These are phyloP conservation scores for Amniculicola lignicola DNA, from an alignment of 495 filamentous ascomycete genomes.

Conservation along the genomic window DNA sequence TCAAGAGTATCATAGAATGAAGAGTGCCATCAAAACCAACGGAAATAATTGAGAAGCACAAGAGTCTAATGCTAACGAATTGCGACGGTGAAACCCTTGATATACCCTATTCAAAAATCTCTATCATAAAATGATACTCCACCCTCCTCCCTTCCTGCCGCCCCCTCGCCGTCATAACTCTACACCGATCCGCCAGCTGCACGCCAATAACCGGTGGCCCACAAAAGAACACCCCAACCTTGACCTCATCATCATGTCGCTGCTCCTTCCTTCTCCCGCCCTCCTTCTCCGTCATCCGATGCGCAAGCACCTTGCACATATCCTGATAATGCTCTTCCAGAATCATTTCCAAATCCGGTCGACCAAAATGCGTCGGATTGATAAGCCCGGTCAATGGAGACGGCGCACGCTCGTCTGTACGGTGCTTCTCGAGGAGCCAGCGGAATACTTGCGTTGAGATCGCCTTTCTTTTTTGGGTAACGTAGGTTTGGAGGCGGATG, in stretches of 20 bases:
- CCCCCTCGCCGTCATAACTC: constrained; percentile 46
- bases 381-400: constrained; percentile 43
- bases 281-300: not conserved
- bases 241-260: constrained; percentile 13
- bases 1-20: no score
- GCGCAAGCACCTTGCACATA: constrained; percentile 15
- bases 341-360: constrained; percentile 27
- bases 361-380: constrained; percentile 42
- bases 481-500: constrained; percentile 43
- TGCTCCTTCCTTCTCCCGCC: not conserved
- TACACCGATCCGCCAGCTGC: constrained; percentile 31
- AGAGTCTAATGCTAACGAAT: no score
- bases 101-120: constrained; percentile 54
- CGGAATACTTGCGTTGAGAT: constrained; percentile 44
- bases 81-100: no score
- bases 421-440: constrained; percentile 42
- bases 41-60: no score
- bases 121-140: constrained; percentile 48
- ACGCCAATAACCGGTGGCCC: constrained; percentile 31
- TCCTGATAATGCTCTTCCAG: constrained; percentile 34
- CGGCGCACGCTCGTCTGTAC: constrained; percentile 38
- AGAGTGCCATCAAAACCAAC: no score
- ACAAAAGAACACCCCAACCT: constrained; percentile 33
- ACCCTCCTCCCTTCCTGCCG: constrained; percentile 74
- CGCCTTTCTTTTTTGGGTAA: constrained; percentile 41